Evolutionary conservation across 805 yeast species (phyloP), one percentile per base, ranked within the genome.

Genomic region (Spencermartinsiella europaea): DNA sequence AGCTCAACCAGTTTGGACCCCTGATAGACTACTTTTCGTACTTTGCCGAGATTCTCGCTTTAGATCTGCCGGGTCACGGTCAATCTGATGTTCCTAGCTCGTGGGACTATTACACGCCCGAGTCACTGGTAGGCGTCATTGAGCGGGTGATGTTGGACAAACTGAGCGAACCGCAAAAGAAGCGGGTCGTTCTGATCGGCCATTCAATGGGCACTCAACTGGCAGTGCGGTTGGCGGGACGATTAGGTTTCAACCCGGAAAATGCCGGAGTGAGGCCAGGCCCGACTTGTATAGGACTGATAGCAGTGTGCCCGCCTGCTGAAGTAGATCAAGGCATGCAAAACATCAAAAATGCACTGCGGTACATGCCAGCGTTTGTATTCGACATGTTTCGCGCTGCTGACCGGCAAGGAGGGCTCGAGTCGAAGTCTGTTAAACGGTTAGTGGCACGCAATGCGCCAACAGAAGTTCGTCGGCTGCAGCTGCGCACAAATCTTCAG

Each of bases 1-100:
- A 82, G 56, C 69, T 85, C 60, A 78, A 87, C 19, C 96, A 89
- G 62, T 90, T 90, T 62, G 93, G 85, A 57, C 80, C 83, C 1
- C 66, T 86, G 34, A 65, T 86, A 5, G 81, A 79, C 21, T 69
- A 78, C 43, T 76, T 85, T 53, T 68, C 83, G 28, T 80, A 77
- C 53, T 75, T 80, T 51, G 75, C 79, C 50, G 82, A 79, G 46
- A 74, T 88, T 16, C 59, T 85, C 35, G 77, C 90, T 0, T 55
- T 90, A 14, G 98, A 90, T 61, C 67, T 89, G 43, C 96, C 96
- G 1, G 98, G 97, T 0, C 87, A 87, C 63, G 98, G 98, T 38
- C 52, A 59, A 37, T 54, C 67, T 25, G 51, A 48, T 21, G 58
- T 60, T 8, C 33, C 42, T 34, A 45, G 40, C 17, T 43, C 53